Percentiles rank a stretch among this genome's conserved stretches.
Conservation (phyloP, 2,329 filamentous ascomycete genomes). For the Paramyrothecium sp. region DNA sequence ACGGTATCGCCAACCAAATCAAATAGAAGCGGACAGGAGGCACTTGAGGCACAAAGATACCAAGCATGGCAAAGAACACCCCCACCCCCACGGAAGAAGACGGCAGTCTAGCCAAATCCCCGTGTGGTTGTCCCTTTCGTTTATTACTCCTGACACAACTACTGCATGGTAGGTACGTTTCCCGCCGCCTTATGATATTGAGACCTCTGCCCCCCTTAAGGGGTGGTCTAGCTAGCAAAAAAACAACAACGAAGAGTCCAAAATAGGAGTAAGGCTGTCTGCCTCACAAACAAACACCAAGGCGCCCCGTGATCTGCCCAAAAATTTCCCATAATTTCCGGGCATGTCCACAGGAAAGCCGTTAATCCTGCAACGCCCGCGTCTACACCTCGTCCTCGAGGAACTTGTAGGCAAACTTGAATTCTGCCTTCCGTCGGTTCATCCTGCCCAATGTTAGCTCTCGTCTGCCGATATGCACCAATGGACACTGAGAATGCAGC, state of each 20-base stretch:
- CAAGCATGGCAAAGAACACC: no score
- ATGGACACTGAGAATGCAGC: no score
- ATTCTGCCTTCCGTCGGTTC: conserved; percentile 96
- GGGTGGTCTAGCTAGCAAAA: neutral
- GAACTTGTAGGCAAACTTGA: conserved; percentile 98
- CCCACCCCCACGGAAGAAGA: no score
- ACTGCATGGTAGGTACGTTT: no score
- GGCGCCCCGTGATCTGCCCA: neutral
- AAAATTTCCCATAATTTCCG: neutral
- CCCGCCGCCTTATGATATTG: no score
- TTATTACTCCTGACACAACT: no score
- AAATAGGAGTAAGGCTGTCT: neutral
- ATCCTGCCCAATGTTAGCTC: conserved; percentile 62
- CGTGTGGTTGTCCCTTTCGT: no score
- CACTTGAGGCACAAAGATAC: no score
- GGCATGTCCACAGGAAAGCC: neutral
- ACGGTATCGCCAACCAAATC: no score
- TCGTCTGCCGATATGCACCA: neutral
- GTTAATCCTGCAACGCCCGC: neutral
- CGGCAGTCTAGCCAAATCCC: no score
- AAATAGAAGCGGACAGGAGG: no score
- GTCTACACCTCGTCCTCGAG: conserved; percentile 82
- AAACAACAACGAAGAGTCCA: conserved; percentile 1
- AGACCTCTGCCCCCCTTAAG: no score
- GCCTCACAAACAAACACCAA: neutral